phyloP scores from a whole-genome alignment of 1,284 basidiomycete genomes.

The Hypsizygus ulmarius region DNA sequence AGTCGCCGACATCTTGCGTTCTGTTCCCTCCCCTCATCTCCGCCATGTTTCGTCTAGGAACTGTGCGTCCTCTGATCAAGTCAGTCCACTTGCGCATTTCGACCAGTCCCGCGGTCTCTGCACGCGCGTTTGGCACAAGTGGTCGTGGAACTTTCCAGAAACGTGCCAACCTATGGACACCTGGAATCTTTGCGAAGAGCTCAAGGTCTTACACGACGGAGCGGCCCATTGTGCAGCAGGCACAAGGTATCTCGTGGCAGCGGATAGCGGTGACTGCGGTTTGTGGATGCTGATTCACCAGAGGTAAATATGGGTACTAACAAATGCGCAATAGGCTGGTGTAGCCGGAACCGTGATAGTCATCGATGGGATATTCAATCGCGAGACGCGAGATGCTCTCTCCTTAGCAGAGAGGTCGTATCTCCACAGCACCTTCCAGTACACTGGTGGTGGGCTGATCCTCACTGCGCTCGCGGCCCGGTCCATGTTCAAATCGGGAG shows the following conservation, averaged over 20 bases:
- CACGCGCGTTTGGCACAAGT: conserved; percentile 16
- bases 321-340: conserved; percentile 43
- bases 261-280: conserved; percentile 43
- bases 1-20: not conserved
- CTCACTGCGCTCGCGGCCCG: conserved; percentile 80
- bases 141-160: conserved; percentile 15
- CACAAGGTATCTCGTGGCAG: conserved; percentile 38
- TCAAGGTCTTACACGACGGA: conserved; percentile 33
- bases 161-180: conserved; percentile 11
- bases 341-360: conserved; percentile 68
- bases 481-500: conserved; percentile 72
- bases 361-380: conserved; percentile 67
- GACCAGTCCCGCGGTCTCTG: conserved; percentile 3
- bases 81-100: conserved; percentile 8
- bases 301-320: not conserved
- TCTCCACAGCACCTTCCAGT: conserved; percentile 83
- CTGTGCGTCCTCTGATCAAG: conserved; percentile 15
- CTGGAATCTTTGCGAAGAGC: conserved; percentile 17
- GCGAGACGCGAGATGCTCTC: conserved; percentile 73
- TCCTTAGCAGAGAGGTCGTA: conserved; percentile 62
- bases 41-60: conserved; percentile 17
- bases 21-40: not conserved
- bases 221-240: conserved; percentile 28
- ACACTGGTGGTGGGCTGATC: conserved; percentile 79
- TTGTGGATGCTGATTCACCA: conserved; percentile 14